phyloP scores from a whole-genome alignment of 768 basidiomycete species.

The Rhizopogon vinicolor region DNA sequence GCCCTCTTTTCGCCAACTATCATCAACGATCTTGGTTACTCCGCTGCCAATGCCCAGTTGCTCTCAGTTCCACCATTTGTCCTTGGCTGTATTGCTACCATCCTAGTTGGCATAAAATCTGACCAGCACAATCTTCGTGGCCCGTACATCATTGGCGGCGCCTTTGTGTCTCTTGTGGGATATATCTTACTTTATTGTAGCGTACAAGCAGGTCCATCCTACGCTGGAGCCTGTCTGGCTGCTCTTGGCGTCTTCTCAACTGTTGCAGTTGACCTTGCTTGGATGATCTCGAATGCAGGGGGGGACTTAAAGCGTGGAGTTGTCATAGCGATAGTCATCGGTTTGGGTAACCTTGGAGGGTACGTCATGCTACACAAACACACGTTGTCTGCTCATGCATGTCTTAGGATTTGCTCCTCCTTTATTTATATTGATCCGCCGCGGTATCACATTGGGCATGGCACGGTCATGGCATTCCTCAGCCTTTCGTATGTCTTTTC shows the following conservation, averaged over 20 bases:
- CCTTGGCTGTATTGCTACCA: slow-evolving; percentile 39
- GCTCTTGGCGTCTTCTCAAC: slow-evolving; percentile 50
- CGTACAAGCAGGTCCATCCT: slow-evolving; percentile 21
- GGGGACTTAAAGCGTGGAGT: slow-evolving; percentile 52
- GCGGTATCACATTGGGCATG: slow-evolving; percentile 32
- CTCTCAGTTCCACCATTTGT: slow-evolving; percentile 48
- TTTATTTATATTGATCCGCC: slow-evolving; percentile 36
- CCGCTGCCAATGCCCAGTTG: slow-evolving; percentile 44
- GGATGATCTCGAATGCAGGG: slow-evolving; percentile 53
- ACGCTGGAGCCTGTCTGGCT: slow-evolving; percentile 45
- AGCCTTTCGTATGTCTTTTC: slow-evolving; percentile 16
- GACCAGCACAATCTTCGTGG: slow-evolving; percentile 40
- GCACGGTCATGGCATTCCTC: slow-evolving; percentile 31
- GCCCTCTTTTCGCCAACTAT: slow-evolving; percentile 49
- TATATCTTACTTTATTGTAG: slow-evolving; percentile 43
- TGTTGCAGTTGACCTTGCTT: slow-evolving; percentile 43
- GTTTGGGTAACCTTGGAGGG: slow-evolving; percentile 52
- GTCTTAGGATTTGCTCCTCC: slow-evolving; percentile 33
- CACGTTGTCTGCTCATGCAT: too few species aligned
- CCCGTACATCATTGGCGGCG: slow-evolving; percentile 41
- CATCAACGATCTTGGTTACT: slow-evolving; percentile 44
- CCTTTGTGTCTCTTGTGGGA: slow-evolving; percentile 42
- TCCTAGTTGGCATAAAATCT: slow-evolving; percentile 36
- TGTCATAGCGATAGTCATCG: slow-evolving; percentile 48
- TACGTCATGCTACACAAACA: slow-evolving; percentile 15